Percentiles rank a stretch among this genome's conserved stretches.
Evolutionary conservation across 2,329 filamentous ascomycete species (phyloP).

Genomic region (Akanthomyces dipterigenus): DNA sequence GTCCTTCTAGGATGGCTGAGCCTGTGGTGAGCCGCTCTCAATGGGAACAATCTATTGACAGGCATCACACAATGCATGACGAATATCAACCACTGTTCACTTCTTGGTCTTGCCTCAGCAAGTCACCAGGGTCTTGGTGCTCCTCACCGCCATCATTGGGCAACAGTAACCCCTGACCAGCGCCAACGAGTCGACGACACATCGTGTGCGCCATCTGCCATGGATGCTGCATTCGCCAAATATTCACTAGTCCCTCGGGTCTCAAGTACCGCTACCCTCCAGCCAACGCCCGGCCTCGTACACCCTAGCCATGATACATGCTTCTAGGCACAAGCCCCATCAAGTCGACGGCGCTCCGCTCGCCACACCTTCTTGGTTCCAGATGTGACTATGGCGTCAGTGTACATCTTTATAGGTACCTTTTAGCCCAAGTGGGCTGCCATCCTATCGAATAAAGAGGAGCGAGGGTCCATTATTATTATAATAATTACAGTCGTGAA

Average conservation of each 20-base stretch:
- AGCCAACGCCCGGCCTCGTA: background rate
- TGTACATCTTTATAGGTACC: constrained; percentile 8
- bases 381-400: constrained; percentile 22
- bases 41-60: background rate
- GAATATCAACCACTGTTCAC: too few relatives aligned
- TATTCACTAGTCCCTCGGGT: background rate
- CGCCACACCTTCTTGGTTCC: background rate
- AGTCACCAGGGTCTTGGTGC: background rate
- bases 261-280: background rate
- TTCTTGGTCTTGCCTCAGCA: background rate
- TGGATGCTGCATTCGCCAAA: background rate
- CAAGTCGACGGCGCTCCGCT: constrained; percentile 1
- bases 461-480: background rate
- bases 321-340: background rate
- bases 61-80: background rate
- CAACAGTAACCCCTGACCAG: background rate
- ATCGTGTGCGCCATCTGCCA: background rate
- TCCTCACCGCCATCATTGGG: constrained; percentile 4
- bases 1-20: background rate
- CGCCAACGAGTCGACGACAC: constrained; percentile 4
- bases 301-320: background rate
- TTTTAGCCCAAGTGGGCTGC: constrained; percentile 6
- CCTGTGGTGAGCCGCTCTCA: background rate
- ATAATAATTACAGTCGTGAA: background rate
- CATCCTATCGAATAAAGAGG: constrained; percentile 6